Percentiles rank a stretch among this genome's conserved stretches.
These are phyloP conservation scores for Xylaria sp. DNA, from an alignment of 2,329 filamentous ascomycete species.

Conservation along the genomic window DNA sequence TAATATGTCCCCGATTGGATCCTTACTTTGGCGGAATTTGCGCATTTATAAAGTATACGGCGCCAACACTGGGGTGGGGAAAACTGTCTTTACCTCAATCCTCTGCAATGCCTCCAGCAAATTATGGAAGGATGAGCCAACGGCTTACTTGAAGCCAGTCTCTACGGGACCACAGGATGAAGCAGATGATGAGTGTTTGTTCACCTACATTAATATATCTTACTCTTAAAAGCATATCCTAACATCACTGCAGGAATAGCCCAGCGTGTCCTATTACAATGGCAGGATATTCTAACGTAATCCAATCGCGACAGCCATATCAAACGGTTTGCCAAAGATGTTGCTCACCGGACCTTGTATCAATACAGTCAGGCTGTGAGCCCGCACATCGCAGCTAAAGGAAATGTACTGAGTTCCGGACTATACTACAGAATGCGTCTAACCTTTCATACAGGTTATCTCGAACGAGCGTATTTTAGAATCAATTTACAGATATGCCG, in stretches of 20 bases:
- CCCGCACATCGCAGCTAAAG: constrained; percentile 77
- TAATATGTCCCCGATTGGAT: constrained; percentile 62
- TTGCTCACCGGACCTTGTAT: constrained; percentile 67
- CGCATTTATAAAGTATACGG: constrained; percentile 81
- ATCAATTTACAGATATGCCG: constrained; percentile 59
- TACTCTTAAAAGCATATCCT: not conserved
- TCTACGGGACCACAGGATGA: constrained; percentile 78
- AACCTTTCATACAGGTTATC: constrained; percentile 49
- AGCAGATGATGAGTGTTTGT: constrained; percentile 74
- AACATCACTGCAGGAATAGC: constrained; percentile 13
- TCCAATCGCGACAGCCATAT: constrained; percentile 67
- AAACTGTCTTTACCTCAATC: constrained; percentile 81
- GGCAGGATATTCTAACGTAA: not conserved
- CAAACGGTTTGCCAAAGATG: constrained; percentile 64
- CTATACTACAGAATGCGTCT: constrained; percentile 50
- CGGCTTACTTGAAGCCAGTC: constrained; percentile 81
- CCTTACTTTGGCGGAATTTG: constrained; percentile 75
- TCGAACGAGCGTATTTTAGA: constrained; percentile 63
- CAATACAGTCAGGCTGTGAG: constrained; percentile 81
- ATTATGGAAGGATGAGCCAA: constrained; percentile 58
- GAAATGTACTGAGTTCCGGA: constrained; percentile 52
- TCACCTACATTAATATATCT: not conserved
- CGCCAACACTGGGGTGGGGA: constrained; percentile 86
- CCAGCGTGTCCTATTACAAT: not conserved
- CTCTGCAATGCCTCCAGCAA: constrained; percentile 71